Base-by-base conservation (phyloP, 306 rosid genomes). In the Vigna nakashimae region DNA sequence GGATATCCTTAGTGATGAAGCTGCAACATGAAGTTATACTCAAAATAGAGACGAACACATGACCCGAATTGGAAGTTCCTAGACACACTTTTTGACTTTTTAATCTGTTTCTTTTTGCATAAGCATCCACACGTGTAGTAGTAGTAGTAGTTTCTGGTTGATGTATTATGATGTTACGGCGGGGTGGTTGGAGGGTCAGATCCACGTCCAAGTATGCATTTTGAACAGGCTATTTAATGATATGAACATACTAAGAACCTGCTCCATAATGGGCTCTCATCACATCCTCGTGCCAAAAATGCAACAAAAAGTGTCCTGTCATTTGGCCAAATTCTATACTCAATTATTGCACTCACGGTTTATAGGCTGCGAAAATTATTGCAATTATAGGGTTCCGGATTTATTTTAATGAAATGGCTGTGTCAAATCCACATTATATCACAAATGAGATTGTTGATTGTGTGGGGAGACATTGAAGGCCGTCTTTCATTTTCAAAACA, bases 61-160 rank as follows among this genome's bases (percentile, higher is more conserved):
- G 15, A 40, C 43, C 51, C 45, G 9, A 74, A 30, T n/a, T 18
- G 71, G 50, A 48, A 63, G 36, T 18, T 75, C 71, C 1, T 13
- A 46, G 79, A 43, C 72, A 64, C 71, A 32, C 28, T 63, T 75
- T 63, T 63, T 63, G 40, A 48, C 51, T 50, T 49, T 12, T 34
- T 49, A 10, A 50, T 7, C 14, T 32, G 71, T 49, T 62, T 17
- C 34, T n/a, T 26, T 32, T 64, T 36, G 50, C 17, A 34, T 34
- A 7, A 46, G 64, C 72, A 63, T 63, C 50, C 72, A 63, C 51
- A 75, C 71, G 60, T 62, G 71, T 57, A 59, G 30, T 58, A 43
- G 50, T 45, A 3, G 32, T 28, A 28, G 32, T 28, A 28, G 4
- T 45, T 42, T 42, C 52, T 66, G 5, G 36, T 17, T 42, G 53